A percentile compares a stretch with the other conserved stretches of the same genome.
Evolutionary conservation across 768 basidiomycete species (phyloP).

Genomic region (Imleria badia): DNA sequence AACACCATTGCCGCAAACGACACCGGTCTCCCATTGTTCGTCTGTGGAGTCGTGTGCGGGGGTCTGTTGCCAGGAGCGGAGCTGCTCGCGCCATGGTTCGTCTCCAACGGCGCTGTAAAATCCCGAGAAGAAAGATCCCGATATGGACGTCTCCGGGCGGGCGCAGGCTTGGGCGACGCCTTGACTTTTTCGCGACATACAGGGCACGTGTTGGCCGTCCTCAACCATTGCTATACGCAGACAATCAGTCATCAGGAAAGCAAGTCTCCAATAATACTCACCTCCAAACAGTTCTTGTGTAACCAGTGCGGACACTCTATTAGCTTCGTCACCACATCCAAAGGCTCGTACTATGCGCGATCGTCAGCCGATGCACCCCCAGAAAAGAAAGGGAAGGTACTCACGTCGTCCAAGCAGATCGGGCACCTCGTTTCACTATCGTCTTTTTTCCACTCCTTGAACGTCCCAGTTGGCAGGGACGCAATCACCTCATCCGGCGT

Average conservation of each 20-base stretch:
- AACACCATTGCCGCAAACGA: slow-evolving; percentile 20
- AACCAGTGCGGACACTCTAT: slow-evolving; percentile 78
- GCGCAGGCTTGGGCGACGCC: slow-evolving; percentile 21
- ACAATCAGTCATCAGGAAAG: slow-evolving; percentile 2
- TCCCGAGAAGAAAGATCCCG: slow-evolving; percentile 8
- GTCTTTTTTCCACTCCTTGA: slow-evolving; percentile 64
- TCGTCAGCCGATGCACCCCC: neutral
- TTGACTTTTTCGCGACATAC: slow-evolving; percentile 70
- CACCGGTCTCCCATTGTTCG: slow-evolving; percentile 13
- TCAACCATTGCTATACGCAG: slow-evolving; percentile 70
- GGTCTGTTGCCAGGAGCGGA: slow-evolving; percentile 2
- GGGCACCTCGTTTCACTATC: slow-evolving; percentile 77
- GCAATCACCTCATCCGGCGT: slow-evolving; percentile 63
- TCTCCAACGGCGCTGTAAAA: neutral
- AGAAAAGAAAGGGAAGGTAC: slow-evolving; percentile 27
- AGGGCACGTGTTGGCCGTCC: slow-evolving; percentile 73
- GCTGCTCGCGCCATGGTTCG: slow-evolving; percentile 6
- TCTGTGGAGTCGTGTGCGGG: slow-evolving; percentile 2
- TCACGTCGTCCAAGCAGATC: slow-evolving; percentile 81
- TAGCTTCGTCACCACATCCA: slow-evolving; percentile 65
- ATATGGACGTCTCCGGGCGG: slow-evolving; percentile 18
- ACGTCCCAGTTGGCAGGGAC: slow-evolving; percentile 56
- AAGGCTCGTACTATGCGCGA: slow-evolving; percentile 52
- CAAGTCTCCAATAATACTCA: slow-evolving; percentile 29
- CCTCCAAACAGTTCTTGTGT: slow-evolving; percentile 74